phyloP scores from a whole-genome alignment of 1,284 basidiomycete genomes.

The Mycosarcoma maydis region DNA sequence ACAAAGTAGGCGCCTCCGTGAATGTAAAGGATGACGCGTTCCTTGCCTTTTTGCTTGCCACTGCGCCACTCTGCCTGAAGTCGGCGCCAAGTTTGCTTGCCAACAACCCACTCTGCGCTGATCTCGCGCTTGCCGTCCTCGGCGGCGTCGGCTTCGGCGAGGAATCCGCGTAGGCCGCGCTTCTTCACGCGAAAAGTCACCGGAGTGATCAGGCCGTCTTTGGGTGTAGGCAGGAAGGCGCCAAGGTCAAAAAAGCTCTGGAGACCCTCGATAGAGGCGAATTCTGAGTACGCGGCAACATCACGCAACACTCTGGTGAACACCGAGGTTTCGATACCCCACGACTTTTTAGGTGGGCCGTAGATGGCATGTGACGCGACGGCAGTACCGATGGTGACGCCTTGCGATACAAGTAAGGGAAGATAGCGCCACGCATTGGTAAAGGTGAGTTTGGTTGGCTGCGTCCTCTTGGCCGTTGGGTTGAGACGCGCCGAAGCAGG shows the following conservation, averaged over 20 bases:
- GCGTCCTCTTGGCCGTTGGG: slow-evolving; percentile 40
- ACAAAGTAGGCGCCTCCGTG: slow-evolving; percentile 97
- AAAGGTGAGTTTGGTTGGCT: slow-evolving; percentile 54
- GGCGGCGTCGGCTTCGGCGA: slow-evolving; percentile 77
- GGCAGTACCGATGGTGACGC: slow-evolving; percentile 62
- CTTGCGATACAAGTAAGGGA: slow-evolving; percentile 62
- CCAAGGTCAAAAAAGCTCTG: slow-evolving; percentile 83
- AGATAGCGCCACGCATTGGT: slow-evolving; percentile 62
- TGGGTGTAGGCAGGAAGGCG: slow-evolving; percentile 85
- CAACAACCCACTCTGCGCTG: slow-evolving; percentile 95
- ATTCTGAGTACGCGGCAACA: slow-evolving; percentile 80
- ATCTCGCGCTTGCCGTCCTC: slow-evolving; percentile 82
- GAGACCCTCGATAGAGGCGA: slow-evolving; percentile 78
- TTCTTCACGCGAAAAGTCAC: slow-evolving; percentile 86
- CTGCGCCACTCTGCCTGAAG: slow-evolving; percentile 80
- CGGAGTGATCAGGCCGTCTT: slow-evolving; percentile 92
- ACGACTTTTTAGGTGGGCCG: slow-evolving; percentile 83
- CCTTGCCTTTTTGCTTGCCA: slow-evolving; percentile 70
- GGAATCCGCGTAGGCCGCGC: slow-evolving; percentile 79
- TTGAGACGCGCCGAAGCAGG: slow-evolving; percentile 61
- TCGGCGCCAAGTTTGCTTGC: slow-evolving; percentile 86
- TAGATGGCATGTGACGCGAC: slow-evolving; percentile 65
- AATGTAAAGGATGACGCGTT: slow-evolving; percentile 88
- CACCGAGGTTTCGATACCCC: slow-evolving; percentile 77
- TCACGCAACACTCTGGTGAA: slow-evolving; percentile 83